Evolutionary conservation across 306 rosid genomes (phyloP).

Genomic region (Cucurbita ficifolia): DNA sequence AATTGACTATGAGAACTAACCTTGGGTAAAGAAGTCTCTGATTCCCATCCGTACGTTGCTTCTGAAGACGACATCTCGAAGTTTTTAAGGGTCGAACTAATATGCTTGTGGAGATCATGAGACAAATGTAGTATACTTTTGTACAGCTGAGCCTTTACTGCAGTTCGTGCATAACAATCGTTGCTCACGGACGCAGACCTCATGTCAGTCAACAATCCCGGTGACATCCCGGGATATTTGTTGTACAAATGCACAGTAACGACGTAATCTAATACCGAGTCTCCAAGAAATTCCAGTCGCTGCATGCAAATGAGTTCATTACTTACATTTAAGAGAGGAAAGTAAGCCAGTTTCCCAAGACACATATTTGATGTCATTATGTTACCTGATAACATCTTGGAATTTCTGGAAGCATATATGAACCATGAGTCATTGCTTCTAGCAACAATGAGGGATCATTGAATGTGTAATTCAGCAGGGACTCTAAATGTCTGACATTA

Average conservation of each 20-base stretch:
- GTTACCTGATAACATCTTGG: slow-evolving; percentile 84
- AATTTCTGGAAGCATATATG: slow-evolving; percentile 72
- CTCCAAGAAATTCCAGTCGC: slow-evolving; percentile 79
- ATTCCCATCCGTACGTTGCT: slow-evolving; percentile 63
- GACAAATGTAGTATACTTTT: slow-evolving; percentile 49
- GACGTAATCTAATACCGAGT: slow-evolving; percentile 51
- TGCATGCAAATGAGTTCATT: slow-evolving; percentile 18
- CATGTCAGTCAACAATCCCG: slow-evolving; percentile 57
- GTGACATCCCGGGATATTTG: slow-evolving; percentile 54
- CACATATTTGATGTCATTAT: background rate
- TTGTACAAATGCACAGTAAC: slow-evolving; percentile 40
- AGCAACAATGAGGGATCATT: slow-evolving; percentile 40
- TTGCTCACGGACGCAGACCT: slow-evolving; percentile 68
- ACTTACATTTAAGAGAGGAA: background rate
- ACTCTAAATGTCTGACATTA: slow-evolving; percentile 34
- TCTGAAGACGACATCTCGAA: slow-evolving; percentile 17
- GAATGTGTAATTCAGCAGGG: slow-evolving; percentile 44
- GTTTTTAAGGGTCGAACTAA: slow-evolving; percentile 12
- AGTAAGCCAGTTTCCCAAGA: background rate
- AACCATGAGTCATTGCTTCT: slow-evolving; percentile 90
- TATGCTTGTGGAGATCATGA: slow-evolving; percentile 38
- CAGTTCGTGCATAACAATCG: slow-evolving; percentile 51
- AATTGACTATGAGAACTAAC: slow-evolving; percentile 19
- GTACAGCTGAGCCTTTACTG: slow-evolving; percentile 47
- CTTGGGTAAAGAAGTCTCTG: slow-evolving; percentile 53